Evolutionary conservation across 2,329 filamentous ascomycete species (phyloP), one percentile per base, ranked within the genome.

Genomic region (Lasiodiplodia gonubiensis): DNA sequence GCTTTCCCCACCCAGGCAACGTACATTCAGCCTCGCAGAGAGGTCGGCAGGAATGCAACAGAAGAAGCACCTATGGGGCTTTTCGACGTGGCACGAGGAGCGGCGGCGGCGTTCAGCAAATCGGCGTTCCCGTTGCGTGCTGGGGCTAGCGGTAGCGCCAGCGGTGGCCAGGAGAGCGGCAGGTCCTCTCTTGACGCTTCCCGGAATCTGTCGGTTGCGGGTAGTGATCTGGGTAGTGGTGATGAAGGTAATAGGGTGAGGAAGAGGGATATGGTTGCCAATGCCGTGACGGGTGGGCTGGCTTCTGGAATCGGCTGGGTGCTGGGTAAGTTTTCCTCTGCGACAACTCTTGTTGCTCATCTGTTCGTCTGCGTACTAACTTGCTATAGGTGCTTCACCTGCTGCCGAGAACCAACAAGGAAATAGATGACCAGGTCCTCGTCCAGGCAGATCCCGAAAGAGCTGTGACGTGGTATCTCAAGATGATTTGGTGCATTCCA

Each of bases 201-300:
- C 52, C 53, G 55, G 46, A 65, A 49, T 8, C 27, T 67, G 18
- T 78, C 76, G 18, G 69, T 75, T 68, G 73, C 75, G 37, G 66
- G 23, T 53, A 78, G 83, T 70, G 80, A 80, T 35, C 75, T 70
- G 70, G 76, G 77, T 64, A 66, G 51, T 21, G 59, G 57, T 37
- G 72, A 68, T 3, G 78, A 79, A 35, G 77, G 76, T 59, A 77
- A 83, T 68, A 79, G 83, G 67, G 82, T 86, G 46, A 85, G 92
- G 72, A 94, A 90, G 81, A 85, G 92, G 71, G 92, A 94, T 75
- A 89, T 89, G 79, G 86, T 90, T 57, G 87, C 87, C 68, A 89
- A 84, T 77, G 87, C 87, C 76, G 88, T 89, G 6, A 88, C 86
- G 14, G 87, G 86, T 2, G 86, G 86, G 7, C 75, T 90, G 73